Base-by-base conservation (phyloP, 352 stramenopile species). In the Phytophthora macrochlamydospora region DNA sequence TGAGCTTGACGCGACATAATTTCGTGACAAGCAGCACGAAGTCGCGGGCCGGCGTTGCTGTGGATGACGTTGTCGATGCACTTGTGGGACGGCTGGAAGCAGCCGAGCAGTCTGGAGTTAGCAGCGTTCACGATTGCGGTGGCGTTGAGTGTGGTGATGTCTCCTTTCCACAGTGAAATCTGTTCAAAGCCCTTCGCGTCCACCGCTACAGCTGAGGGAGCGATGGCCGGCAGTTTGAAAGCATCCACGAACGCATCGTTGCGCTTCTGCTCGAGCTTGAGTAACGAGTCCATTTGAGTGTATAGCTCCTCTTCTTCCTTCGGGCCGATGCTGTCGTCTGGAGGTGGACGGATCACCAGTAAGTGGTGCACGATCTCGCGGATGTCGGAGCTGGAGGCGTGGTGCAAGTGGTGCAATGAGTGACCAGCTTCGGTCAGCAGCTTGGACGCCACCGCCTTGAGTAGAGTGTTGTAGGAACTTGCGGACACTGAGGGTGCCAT, bases 31-130 rank as follows among this genome's bases (percentile, higher is more conserved):
- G 76, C 81, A 0, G 74, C 59, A 24, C 85, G 82, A 24, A 93
- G 62, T 3, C 85, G 76, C 18, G 81, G 82, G 1, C 81, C 83
- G 0, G 82, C 76, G 53, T 76, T 78, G 53, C 74, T 80, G 68
- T 93, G 83, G 51, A 91, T 92, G 35, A 90, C 74, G 32, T 92
- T 91, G 69, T 93, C 81, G 49, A 91, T 91, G 51, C 83, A 93
- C 38, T 76, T 81, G 56, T 91, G 83, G 3, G 77, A 73, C 28
- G 83, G 83, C 59, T 87, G 72, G 62, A 92, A 93, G 62, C 85
- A 92, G 0, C 83, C 81, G n/a, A 93, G 67, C 14, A 90, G 70
- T 35, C 66, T 63, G 24, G 73, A 79, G 60, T 93, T 92, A 38
- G 83, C 81, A 7, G 85, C 83, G 46, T 92, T 93, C 0, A 89